These are phyloP conservation scores for Cutaneotrichosporon sp. DNA, from an alignment of 1,284 basidiomycete species.

Conservation along the genomic window DNA sequence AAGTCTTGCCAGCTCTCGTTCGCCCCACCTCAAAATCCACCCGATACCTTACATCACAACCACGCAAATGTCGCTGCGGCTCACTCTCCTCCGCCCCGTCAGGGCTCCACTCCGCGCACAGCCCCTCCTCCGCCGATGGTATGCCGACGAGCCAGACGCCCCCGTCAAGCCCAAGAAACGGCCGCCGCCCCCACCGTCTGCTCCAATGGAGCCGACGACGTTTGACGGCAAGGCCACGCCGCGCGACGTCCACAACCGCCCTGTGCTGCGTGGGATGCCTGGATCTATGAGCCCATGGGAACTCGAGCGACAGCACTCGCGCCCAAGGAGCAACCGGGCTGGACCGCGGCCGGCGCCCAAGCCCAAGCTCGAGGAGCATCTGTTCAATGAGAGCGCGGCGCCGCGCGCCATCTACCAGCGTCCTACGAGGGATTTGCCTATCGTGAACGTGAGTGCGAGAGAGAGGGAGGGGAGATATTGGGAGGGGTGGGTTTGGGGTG, in stretches of 20 bases:
- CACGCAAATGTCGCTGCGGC: constrained; percentile 8
- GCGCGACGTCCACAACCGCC: constrained; percentile 36
- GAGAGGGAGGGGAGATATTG: not conserved
- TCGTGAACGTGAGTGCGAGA: constrained; percentile 35
- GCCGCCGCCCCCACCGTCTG: constrained; percentile 6
- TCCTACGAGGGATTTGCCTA: constrained; percentile 34
- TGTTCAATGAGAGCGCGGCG: constrained; percentile 19
- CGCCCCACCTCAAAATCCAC: not conserved
- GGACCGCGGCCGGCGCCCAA: constrained; percentile 1
- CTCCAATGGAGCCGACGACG: constrained; percentile 29
- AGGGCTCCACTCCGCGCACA: not conserved
- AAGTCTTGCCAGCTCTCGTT: too few species aligned
- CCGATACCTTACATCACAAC: too few species aligned
- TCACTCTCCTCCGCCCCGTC: constrained; percentile 1
- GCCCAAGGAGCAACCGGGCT: constrained; percentile 6
- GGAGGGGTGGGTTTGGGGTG: too few species aligned
- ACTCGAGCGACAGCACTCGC: constrained; percentile 5
- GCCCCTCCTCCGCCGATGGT: not conserved
- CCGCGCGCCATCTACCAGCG: constrained; percentile 25
- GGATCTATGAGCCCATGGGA: constrained; percentile 21
- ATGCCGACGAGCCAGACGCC: not conserved
- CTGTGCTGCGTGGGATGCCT: constrained; percentile 38
- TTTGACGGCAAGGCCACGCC: constrained; percentile 41
- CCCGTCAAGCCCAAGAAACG: not conserved
- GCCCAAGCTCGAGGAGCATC: constrained; percentile 18